Conservation (phyloP, 2,329 filamentous ascomycete species). For the Didymella arachidicola region DNA sequence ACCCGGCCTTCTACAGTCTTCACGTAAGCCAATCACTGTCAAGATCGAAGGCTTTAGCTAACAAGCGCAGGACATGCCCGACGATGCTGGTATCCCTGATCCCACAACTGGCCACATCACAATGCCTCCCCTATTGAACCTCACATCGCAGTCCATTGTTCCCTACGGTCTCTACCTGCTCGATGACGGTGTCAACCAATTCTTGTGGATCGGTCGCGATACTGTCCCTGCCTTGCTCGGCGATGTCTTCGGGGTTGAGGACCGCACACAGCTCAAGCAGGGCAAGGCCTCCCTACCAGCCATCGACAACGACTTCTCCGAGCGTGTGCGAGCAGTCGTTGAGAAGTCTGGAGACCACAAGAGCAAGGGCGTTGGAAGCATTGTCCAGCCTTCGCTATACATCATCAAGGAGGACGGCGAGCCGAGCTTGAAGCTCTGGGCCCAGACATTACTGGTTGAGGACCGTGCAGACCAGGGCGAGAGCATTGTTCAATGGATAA, state of each 20-base stretch:
- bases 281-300: constrained; percentile 89
- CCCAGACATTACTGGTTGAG: constrained; percentile 93
- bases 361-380: constrained; percentile 87
- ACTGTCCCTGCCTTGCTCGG: constrained; percentile 85
- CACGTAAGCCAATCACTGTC: constrained; percentile 28
- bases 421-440: constrained; percentile 93
- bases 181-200: constrained; percentile 96
- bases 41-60: constrained; percentile 1
- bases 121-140: constrained; percentile 82
- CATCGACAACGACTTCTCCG: constrained; percentile 95
- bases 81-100: constrained; percentile 86
- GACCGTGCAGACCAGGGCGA: constrained; percentile 93
- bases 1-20: constrained; percentile 52
- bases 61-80: constrained; percentile 95
- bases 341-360: constrained; percentile 91
- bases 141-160: constrained; percentile 86
- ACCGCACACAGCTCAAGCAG: constrained; percentile 84
- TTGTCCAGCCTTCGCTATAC: constrained; percentile 91
- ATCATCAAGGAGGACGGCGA: constrained; percentile 95
- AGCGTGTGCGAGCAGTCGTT: constrained; percentile 82
- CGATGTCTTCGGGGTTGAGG: constrained; percentile 89
- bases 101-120: constrained; percentile 86
- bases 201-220: constrained; percentile 94
- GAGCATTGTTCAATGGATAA: constrained; percentile 93
- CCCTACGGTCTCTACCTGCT: constrained; percentile 94